Evolutionary conservation across 345 rosid genomes (phyloP), one percentile per base, ranked within the genome.

Genomic region (Bruguiera sexangula): DNA sequence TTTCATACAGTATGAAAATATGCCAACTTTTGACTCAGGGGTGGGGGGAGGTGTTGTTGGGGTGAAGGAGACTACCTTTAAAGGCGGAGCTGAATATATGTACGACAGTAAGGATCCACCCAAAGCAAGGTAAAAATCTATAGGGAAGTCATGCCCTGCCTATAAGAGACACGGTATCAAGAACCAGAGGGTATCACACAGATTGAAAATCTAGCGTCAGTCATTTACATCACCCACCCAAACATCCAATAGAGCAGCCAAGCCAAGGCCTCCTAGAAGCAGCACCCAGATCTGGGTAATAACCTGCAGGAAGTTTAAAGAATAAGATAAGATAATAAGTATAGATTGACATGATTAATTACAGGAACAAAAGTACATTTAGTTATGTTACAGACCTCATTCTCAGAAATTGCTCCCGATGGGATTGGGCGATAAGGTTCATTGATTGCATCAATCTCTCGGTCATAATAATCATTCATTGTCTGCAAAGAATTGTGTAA

Each of bases 371-470:
- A 3, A 63, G 32, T 8, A 10, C 8, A 29, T 62, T 11, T 30
- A 74, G 53, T 24, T 64, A 64, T 2, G 30, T 21, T 68, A 64
- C 80, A 15, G 62, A 89, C 97, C 97, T 92, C 99, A 68, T 80
- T 83, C 86, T 92, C 96, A 62, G 96, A 86, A 70, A 95, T 90
- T 57, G 88, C 97, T 48, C 97, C 97, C 2, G 97, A 95, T 66
- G 97, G 97, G 67, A 95, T 95, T 8, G 97, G 99, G 60, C 97
- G 97, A 76, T 95, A 95, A 60, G 99, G 97, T 78, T 95, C 99
- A 66, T 95, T 95, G 57, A 92, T 95, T 11, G 99, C 97, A 72
- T 95, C 99, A 29, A 95, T 92, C 61, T 95, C 97, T 79, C 96
- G 88, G 73, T 95, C 97, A 84, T 90, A 95, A 85, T 93, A 95